Evolutionary conservation across 1,139 yeast genomes (phyloP), one percentile per base, ranked within the genome.

Genomic region (Protomyces arabidopsidicola): DNA sequence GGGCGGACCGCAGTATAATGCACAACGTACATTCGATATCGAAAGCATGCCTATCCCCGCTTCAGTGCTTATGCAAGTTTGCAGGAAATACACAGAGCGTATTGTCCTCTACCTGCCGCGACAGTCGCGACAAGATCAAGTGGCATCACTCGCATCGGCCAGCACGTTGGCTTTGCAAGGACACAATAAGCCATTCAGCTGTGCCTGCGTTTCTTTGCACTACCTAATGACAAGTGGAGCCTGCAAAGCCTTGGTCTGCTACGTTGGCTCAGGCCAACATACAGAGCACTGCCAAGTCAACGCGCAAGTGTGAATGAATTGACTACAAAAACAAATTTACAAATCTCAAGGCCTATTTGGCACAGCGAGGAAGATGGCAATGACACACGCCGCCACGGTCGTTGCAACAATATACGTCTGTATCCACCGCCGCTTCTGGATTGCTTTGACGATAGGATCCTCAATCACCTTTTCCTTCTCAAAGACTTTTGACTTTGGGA

Each of bases 1-100:
- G 66, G 65, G 65, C 12, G 66, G 66, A 1, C 65, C 65, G 6
- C 31, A 52, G n/a, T 64, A 64, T 53, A 53, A 42, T 27, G 55
- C 53, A 16, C 51, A 53, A 14, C 48, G 54, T 14, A 61, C 63
- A 22, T 64, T 63, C 27, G 58, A 63, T 22, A 48, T 64, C 20
- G 45, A 42, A 36, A 38, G 60, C 3, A 64, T 64, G 66, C 66
- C 66, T 12, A 64, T 64, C 45, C 38, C 51, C 9, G 66, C 64
- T 34, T 45, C 54, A 20, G 54, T 54, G 27, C 48, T 52, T 3
- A 31, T 59, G 61, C 53, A 48, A 27, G 56, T 48, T 5, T 53
- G 60, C 4, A 27, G 60, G 3, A 16, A 38, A 22, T 24, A 38
- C 36, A 62, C 59, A 8, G 16, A 50, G 22, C 55, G 55, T 24